A percentile compares a stretch with the other conserved stretches of the same genome.
These are phyloP conservation scores for Adansonia grandidieri DNA, from an alignment of 441 rosid species.

Conservation along the genomic window DNA sequence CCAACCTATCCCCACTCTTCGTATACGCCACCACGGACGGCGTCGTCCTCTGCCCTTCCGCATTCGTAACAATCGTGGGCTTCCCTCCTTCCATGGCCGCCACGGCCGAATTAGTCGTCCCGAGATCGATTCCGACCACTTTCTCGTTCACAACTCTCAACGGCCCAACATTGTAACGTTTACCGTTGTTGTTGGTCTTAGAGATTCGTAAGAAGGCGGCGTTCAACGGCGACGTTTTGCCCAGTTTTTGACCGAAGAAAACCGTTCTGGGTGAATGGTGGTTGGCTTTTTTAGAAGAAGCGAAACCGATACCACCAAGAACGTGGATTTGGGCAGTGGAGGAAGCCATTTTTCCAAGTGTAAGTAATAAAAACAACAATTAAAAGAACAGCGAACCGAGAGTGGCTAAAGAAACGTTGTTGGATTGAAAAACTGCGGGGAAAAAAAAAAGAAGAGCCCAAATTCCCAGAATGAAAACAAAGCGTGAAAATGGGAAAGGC, in stretches of 20 bases:
- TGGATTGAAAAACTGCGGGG: not conserved
- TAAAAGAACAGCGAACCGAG: not conserved
- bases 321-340: slow-evolving; percentile 66
- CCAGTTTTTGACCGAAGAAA: slow-evolving; percentile 63
- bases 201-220: slow-evolving; percentile 47
- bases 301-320: slow-evolving; percentile 49
- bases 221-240: slow-evolving; percentile 32
- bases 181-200: slow-evolving; percentile 6
- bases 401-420: not conserved
- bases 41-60: slow-evolving; percentile 92
- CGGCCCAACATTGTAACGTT: slow-evolving; percentile 53
- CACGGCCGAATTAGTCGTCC: slow-evolving; percentile 82
- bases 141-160: slow-evolving; percentile 63
- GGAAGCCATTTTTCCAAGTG: slow-evolving; percentile 44
- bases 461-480: not conserved
- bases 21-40: slow-evolving; percentile 93
- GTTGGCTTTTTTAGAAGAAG: slow-evolving; percentile 37
- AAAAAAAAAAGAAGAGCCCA: not conserved
- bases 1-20: slow-evolving; percentile 78
- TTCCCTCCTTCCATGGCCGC: slow-evolving; percentile 98
- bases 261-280: slow-evolving; percentile 42
- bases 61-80: slow-evolving; percentile 88
- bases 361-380: not conserved
- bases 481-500: not conserved
- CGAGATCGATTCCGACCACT: slow-evolving; percentile 75